phyloP scores from a whole-genome alignment of 108 stramenopile species.

The Skeletonema grethae region DNA sequence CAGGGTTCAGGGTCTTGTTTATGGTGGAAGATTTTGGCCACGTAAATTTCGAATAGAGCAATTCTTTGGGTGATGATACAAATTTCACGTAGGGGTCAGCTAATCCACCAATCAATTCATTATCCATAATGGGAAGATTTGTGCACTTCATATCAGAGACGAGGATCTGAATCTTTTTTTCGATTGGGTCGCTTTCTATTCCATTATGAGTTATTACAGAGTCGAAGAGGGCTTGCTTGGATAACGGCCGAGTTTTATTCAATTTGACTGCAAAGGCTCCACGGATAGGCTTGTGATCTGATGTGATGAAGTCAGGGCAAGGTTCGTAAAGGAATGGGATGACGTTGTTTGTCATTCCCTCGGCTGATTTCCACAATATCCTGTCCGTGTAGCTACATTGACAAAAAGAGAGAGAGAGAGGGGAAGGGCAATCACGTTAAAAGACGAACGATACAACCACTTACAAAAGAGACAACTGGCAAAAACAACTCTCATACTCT shows the following conservation, averaged over 20 bases:
- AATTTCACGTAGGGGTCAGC: conserved; percentile 71
- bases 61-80: conserved; percentile 48
- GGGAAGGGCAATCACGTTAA: not conserved
- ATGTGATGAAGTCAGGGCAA: conserved; percentile 66
- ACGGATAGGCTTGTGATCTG: conserved; percentile 87
- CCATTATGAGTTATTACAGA: not conserved
- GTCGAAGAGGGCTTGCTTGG: not conserved
- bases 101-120: conserved; percentile 38
- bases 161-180: conserved; percentile 43
- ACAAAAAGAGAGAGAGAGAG: not conserved
- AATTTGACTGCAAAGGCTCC: conserved; percentile 64
- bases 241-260: conserved; percentile 21
- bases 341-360: conserved; percentile 49
- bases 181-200: not conserved
- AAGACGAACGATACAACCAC: not conserved
- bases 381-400: conserved; percentile 63
- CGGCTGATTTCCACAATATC: conserved; percentile 70
- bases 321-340: conserved; percentile 60
- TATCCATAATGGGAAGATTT: conserved; percentile 60
- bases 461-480: not conserved
- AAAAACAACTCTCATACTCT: not conserved
- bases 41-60: conserved; percentile 21
- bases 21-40: conserved; percentile 45
- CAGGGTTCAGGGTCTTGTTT: conserved; percentile 30
- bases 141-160: conserved; percentile 58